Evolutionary conservation across 257 asterid genomes (phyloP).

Genomic region (Nicotiana knightiana): DNA sequence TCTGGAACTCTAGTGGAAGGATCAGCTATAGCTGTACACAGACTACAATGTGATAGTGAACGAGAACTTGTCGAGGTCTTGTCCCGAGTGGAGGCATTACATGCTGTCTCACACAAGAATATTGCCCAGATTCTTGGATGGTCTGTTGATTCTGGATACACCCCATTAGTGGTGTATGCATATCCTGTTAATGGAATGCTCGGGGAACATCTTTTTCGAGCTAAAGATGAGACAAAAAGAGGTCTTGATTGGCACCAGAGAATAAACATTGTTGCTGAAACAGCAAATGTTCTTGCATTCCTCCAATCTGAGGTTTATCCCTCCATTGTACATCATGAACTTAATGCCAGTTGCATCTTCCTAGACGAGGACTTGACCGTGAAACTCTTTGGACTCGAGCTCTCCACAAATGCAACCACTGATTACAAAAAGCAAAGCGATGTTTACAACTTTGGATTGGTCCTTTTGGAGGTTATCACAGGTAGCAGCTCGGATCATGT

Average conservation of each 20-base stretch:
- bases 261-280: conserved; percentile 41
- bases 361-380: conserved; percentile 40
- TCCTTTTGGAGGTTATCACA: conserved; percentile 50
- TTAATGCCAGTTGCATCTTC: conserved; percentile 43
- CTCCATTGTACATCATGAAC: conserved; percentile 46
- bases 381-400: conserved; percentile 44
- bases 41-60: conserved; percentile 32
- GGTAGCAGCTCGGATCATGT: conserved; percentile 27
- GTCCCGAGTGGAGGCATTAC: conserved; percentile 39
- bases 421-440: conserved; percentile 31
- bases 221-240: conserved; percentile 22
- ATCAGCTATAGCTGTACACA: conserved; percentile 42
- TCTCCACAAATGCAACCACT: conserved; percentile 10
- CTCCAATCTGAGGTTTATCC: conserved; percentile 56
- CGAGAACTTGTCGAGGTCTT: conserved; percentile 29
- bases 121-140: conserved; percentile 54
- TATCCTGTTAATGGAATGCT: conserved; percentile 44
- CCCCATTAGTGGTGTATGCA: conserved; percentile 43
- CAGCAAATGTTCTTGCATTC: conserved; percentile 49
- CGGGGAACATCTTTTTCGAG: conserved; percentile 31
- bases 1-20: conserved; percentile 41
- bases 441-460: conserved; percentile 43
- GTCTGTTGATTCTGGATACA: conserved; percentile 38
- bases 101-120: conserved; percentile 44
- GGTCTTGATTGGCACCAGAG: conserved; percentile 52